A percentile compares a stretch with the other conserved stretches of the same genome.
Evolutionary conservation across 352 stramenopile genomes (phyloP).

Genomic region (Phytophthora meadii): DNA sequence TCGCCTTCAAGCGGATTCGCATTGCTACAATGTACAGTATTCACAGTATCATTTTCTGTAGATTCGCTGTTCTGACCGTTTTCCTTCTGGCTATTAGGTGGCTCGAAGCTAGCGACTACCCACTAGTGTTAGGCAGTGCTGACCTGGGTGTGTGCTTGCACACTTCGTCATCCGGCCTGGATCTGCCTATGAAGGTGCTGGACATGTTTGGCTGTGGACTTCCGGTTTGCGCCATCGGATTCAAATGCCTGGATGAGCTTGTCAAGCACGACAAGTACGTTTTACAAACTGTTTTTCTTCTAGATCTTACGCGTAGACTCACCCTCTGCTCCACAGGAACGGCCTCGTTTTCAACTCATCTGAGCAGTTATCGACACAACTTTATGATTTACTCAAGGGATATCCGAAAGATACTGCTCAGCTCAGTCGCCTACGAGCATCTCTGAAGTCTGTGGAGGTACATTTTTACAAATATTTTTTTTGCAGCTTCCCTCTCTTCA

Average conservation of each 20-base stretch:
- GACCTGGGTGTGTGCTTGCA: conserved; percentile 99
- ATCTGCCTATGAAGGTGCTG: conserved; percentile 99
- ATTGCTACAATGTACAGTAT: conserved; percentile 85
- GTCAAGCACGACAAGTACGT: conserved; percentile 94
- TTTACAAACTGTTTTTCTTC: neutral
- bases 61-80: neutral
- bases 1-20: conserved; percentile 80
- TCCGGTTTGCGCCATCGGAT: conserved; percentile 96
- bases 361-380: conserved; percentile 59
- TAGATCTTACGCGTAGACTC: neutral
- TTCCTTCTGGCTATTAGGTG: conserved; percentile 62
- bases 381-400: conserved; percentile 64
- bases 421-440: conserved; percentile 53
- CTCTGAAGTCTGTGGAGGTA: conserved; percentile 73
- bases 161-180: conserved; percentile 97
- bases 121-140: conserved; percentile 92
- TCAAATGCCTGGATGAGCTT: conserved; percentile 97
- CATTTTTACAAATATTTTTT: neutral
- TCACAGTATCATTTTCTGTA: neutral
- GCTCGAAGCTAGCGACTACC: conserved; percentile 98
- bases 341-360: conserved; percentile 77
- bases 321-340: conserved; percentile 47
- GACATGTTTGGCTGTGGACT: conserved; percentile 99
- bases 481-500: neutral
- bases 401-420: conserved; percentile 56